These are phyloP conservation scores for Tremella mesenterica DNA, from an alignment of 768 basidiomycete species.

Conservation along the genomic window DNA sequence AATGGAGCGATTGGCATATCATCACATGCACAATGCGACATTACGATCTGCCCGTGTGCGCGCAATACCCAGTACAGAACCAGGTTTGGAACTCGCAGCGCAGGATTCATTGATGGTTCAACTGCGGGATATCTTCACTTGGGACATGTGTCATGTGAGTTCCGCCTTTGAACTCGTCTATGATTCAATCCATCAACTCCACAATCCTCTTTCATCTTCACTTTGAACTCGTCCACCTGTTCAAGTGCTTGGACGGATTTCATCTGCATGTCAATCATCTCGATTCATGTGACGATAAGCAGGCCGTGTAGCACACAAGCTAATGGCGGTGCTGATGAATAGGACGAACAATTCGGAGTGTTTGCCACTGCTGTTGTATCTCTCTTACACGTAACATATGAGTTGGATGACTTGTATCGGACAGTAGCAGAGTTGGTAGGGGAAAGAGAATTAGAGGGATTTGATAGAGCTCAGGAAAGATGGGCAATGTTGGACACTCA, in stretches of 20 bases:
- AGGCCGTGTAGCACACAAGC: no score
- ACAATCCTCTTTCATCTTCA: no score
- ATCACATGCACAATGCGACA: slow-evolving; percentile 1
- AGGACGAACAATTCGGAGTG: slow-evolving; percentile 40
- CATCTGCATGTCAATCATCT: no score
- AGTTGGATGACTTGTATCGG: slow-evolving; percentile 30
- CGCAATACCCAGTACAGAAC: background rate
- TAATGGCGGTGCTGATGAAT: background rate
- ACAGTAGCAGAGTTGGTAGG: slow-evolving; percentile 30
- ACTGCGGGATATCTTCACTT: slow-evolving; percentile 2
- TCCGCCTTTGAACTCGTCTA: no score
- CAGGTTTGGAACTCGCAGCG: background rate
- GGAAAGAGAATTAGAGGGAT: slow-evolving; percentile 31
- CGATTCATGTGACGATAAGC: no score
- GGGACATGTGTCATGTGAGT: slow-evolving; percentile 8
- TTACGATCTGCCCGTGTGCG: background rate
- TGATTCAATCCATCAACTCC: no score
- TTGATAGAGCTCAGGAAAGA: slow-evolving; percentile 22
- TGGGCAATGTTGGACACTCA: slow-evolving; percentile 6
- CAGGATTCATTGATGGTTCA: background rate
- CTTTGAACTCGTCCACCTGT: no score
- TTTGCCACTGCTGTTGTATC: slow-evolving; percentile 39
- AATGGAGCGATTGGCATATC: slow-evolving; percentile 33
- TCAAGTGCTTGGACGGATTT: no score
- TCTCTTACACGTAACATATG: slow-evolving; percentile 21